Percentiles rank a stretch among this genome's conserved stretches.
Conservation (phyloP, 169 alveolate genomes). For the Perkinsus olseni region DNA sequence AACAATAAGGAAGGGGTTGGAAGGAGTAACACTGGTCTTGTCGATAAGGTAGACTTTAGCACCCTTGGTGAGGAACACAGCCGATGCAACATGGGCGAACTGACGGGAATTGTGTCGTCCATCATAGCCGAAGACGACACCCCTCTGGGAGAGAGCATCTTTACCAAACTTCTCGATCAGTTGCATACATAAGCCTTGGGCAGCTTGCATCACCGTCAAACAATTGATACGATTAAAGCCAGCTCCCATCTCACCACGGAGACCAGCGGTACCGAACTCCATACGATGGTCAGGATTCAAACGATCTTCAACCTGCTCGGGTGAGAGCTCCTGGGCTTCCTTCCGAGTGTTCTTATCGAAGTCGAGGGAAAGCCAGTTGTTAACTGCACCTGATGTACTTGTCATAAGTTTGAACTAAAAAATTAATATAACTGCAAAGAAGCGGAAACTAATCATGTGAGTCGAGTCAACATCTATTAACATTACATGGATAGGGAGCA, state of each 20-base stretch:
- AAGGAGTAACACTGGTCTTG: constrained; percentile 46
- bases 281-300: not conserved
- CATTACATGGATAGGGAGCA: no score
- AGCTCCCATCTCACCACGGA: constrained; percentile 48
- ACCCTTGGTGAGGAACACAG: constrained; percentile 48
- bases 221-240: constrained; percentile 56
- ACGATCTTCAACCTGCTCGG: not conserved
- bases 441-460: not conserved
- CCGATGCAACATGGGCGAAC: constrained; percentile 52
- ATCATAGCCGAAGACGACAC: constrained; percentile 58
- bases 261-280: constrained; percentile 52
- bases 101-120: constrained; percentile 57
- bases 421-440: not conserved
- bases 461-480: no score
- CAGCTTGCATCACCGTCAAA: constrained; percentile 51
- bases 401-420: no score
- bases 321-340: not conserved
- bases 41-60: constrained; percentile 46
- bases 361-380: not conserved
- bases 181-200: constrained; percentile 53
- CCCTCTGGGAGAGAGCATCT: constrained; percentile 38
- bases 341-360: not conserved
- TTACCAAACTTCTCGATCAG: constrained; percentile 36
- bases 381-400: not conserved
- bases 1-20: constrained; percentile 45